These are phyloP conservation scores for Cenchrus americanus DNA, from an alignment of 176 grass and related monocot species.

Conservation along the genomic window DNA sequence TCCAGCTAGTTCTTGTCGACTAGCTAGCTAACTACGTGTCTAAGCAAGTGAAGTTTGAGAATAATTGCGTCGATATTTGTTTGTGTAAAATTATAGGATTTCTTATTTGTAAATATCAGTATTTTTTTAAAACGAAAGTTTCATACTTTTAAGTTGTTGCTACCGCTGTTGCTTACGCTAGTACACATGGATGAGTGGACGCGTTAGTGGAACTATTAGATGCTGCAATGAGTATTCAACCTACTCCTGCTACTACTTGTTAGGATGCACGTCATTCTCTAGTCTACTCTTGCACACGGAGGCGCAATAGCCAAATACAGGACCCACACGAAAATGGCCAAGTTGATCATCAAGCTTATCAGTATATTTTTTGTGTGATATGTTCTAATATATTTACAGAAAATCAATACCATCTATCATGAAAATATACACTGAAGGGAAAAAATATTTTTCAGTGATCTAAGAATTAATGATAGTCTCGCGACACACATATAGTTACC, in stretches of 20 bases:
- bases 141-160: not conserved
- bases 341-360: slow-evolving; percentile 1
- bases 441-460: not conserved
- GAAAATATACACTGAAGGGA: not conserved
- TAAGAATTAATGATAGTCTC: not conserved
- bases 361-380: not conserved
- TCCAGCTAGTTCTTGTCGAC: not conserved
- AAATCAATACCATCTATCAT: not conserved
- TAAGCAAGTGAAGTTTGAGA: not conserved
- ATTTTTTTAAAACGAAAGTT: not conserved
- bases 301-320: not conserved
- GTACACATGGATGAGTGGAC: slow-evolving; percentile 27
- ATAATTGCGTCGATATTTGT: not conserved
- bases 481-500: not conserved
- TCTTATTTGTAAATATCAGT: not conserved
- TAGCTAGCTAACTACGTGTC: not conserved
- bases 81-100: not conserved
- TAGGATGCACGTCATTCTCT: slow-evolving; percentile 38
- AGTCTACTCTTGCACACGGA: not conserved
- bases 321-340: slow-evolving; percentile 12
- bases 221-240: slow-evolving; percentile 40
- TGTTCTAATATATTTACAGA: not conserved
- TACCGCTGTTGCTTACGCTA: not conserved
- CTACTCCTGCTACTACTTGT: slow-evolving; percentile 11
- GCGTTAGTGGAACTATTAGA: slow-evolving; percentile 39